These are phyloP conservation scores for Ophiostoma piceae DNA, from an alignment of 2,329 filamentous ascomycete species.

Conservation along the genomic window DNA sequence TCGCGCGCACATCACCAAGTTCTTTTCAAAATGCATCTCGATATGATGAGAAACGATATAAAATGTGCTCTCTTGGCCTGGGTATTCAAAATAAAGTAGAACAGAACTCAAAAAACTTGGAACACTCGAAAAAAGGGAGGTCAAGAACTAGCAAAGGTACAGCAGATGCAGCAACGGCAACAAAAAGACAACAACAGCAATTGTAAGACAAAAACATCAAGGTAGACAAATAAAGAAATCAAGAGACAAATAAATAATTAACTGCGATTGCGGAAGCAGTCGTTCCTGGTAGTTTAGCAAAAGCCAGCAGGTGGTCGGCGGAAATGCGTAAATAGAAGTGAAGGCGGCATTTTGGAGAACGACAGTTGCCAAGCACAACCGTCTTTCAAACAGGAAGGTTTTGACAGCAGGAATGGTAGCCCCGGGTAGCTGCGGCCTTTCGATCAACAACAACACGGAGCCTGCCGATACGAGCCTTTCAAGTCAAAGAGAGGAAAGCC, in stretches of 20 bases:
- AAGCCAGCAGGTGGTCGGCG: neutral
- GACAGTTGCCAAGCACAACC: neutral
- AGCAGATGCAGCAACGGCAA: neutral
- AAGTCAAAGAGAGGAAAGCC: neutral
- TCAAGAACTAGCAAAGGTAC: neutral
- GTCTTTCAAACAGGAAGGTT: too few relatives aligned
- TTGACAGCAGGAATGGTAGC: neutral
- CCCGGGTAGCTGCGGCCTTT: neutral
- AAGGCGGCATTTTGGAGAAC: neutral
- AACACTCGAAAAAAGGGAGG: neutral
- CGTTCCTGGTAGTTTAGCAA: conserved; percentile 5
- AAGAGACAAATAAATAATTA: neutral
- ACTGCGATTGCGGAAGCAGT: conserved; percentile 9
- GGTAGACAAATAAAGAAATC: neutral
- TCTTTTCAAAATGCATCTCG: neutral
- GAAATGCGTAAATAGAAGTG: neutral
- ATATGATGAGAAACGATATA: neutral
- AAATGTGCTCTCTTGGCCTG: conserved; percentile 1
- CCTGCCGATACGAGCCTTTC: neutral
- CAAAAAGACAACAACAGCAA: neutral
- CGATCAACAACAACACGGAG: neutral
- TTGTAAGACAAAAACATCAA: neutral
- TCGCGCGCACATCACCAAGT: neutral
- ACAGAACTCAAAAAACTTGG: conserved; percentile 1
- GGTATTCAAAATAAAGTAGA: conserved; percentile 10